Evolutionary conservation across 202 grass and related monocot genomes (phyloP), one percentile per base, ranked within the genome.

Genomic region (Eragrostis tef): DNA sequence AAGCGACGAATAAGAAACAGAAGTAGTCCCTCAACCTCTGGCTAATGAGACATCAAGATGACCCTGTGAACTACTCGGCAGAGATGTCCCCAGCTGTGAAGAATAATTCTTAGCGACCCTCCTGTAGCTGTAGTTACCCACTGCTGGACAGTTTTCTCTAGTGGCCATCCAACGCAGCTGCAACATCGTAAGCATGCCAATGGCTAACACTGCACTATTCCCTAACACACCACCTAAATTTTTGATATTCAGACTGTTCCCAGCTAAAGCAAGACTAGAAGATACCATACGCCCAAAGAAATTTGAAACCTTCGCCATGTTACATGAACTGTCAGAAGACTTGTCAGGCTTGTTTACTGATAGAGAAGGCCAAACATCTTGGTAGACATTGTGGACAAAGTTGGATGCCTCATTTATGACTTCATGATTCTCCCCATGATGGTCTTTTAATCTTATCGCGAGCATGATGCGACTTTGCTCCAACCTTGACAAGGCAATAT

Each of bases 401-500:
- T 87, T n/a, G 0, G 58, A 74, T 17, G 88, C 88, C 70, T 90
- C 88, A 1, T 90, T 79, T 60, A 93, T 79, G 42, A 88, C 80
- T 67, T 67, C 6, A 9, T 69, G 71, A 53, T 90, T 88, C 16
- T 75, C 81, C 43, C 91, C 83, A 26, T 63, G 80, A 66, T 93
- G 86, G 17, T 90, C 86, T 59, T 85, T 90, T 64, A 93, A 47
- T 79, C 75, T 86, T 80, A 84, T 84, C 6, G 88, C 77, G 67
- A 93, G 86, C 77, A 93, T 73, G 60, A 93, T 79, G 53, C 86
- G 83, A 61, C 91, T 90, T 56, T 93, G 91, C 72, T 93, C 86
- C 76, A 90, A 75, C 65, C 88, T 88, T 75, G 83, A 77, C 25
- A 93, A 47, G 25, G 83, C 88, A 75, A 69, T 68, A 81, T 88